A percentile compares a stretch with the other conserved stretches of the same genome.
Evolutionary conservation across 805 yeast genomes (phyloP).

Genomic region (Starmerella apis): DNA sequence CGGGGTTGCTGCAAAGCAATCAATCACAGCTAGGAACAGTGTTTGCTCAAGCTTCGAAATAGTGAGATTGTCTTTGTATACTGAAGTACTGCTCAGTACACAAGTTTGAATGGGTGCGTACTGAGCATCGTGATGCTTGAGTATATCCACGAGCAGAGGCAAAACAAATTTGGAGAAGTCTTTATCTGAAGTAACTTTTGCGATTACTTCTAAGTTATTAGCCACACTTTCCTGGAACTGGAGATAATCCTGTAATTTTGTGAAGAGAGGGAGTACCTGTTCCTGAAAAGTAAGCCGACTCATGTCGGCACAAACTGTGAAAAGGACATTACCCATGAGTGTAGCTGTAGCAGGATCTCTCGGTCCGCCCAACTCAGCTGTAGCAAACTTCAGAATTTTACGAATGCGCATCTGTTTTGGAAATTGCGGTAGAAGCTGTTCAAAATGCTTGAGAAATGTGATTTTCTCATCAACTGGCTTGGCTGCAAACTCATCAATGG

Average conservation of each 20-base stretch:
- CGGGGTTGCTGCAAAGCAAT: conserved; percentile 73
- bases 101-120: conserved; percentile 42
- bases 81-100: conserved; percentile 38
- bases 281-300: conserved; percentile 74
- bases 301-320: conserved; percentile 45
- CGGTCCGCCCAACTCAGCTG: conserved; percentile 37
- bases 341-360: conserved; percentile 24
- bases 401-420: conserved; percentile 50
- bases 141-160: conserved; percentile 35
- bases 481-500: conserved; percentile 73
- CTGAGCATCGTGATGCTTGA: conserved; percentile 28
- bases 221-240: conserved; percentile 39
- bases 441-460: conserved; percentile 56
- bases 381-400: conserved; percentile 63
- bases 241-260: conserved; percentile 33
- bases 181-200: conserved; percentile 41
- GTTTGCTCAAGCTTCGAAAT: conserved; percentile 62
- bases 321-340: conserved; percentile 21
- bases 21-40: conserved; percentile 62
- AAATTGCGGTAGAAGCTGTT: conserved; percentile 44
- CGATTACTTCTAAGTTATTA: conserved; percentile 41
- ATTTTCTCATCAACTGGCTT: conserved; percentile 56
- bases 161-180: conserved; percentile 43
- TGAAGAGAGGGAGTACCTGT: conserved; percentile 43
- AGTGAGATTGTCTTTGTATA: conserved; percentile 43